A percentile compares a stretch with the other conserved stretches of the same genome.
Conservation (phyloP, 495 filamentous ascomycete species). For the Durotheca rogersii region DNA sequence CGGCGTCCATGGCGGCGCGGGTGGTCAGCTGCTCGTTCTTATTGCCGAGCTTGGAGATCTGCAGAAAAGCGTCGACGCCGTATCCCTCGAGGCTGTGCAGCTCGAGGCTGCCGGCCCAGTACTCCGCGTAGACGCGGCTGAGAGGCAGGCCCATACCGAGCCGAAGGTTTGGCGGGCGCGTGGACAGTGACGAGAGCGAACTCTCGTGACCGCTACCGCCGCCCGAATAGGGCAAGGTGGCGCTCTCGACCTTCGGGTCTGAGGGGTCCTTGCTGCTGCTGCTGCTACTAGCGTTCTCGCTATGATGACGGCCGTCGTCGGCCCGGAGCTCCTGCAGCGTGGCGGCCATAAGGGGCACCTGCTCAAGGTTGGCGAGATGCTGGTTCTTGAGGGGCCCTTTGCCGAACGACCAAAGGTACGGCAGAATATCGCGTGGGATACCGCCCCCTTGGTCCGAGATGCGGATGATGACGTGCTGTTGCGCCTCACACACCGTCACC, state of each 20-base stretch:
- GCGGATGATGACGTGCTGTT: slow-evolving; percentile 93
- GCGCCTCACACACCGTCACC: slow-evolving; percentile 90
- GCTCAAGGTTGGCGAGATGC: slow-evolving; percentile 75
- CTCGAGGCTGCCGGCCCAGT: slow-evolving; percentile 94
- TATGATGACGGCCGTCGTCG: no score
- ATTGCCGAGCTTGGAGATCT: slow-evolving; percentile 96
- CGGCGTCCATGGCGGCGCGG: slow-evolving; percentile 83
- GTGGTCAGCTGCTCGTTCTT: slow-evolving; percentile 96
- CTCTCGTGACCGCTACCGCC: slow-evolving; percentile 46
- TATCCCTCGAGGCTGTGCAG: slow-evolving; percentile 94
- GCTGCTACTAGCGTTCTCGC: no score
- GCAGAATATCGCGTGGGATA: slow-evolving; percentile 79
- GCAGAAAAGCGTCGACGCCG: slow-evolving; percentile 94
- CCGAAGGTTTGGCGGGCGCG: slow-evolving; percentile 80
- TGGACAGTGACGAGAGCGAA: slow-evolving; percentile 75
- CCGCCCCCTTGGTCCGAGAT: slow-evolving; percentile 95
- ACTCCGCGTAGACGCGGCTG: slow-evolving; percentile 94
- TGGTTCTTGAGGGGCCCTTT: slow-evolving; percentile 77
- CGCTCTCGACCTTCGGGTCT: no score
- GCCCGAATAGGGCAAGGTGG: no score
- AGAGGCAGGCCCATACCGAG: slow-evolving; percentile 93
- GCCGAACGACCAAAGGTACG: slow-evolving; percentile 92
- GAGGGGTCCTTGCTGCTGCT: no score
- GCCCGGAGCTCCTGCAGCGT: slow-evolving; percentile 82
- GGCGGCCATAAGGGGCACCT: slow-evolving; percentile 89